Percentiles rank a stretch among this genome's conserved stretches.
phyloP scores from a whole-genome alignment of 1,284 basidiomycete species.

The Ganoderma leucocontextum region DNA sequence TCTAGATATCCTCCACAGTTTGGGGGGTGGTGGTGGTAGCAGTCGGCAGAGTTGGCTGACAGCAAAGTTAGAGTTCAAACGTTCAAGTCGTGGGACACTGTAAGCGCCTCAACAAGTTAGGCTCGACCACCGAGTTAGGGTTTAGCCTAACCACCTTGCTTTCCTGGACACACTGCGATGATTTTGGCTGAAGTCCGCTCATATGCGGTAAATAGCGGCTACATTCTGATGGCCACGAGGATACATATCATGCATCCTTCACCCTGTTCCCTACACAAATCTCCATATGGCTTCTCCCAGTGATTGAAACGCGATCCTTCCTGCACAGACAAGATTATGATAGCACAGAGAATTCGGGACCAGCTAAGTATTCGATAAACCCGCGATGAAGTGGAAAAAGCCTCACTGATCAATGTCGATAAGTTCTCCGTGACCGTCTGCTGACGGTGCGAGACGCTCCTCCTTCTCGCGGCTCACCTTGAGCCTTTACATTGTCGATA shows the following conservation, averaged over 20 bases:
- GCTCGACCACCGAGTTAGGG: not conserved
- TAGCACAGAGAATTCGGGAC: not conserved
- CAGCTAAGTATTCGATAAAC: not conserved
- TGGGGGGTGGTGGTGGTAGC: not conserved
- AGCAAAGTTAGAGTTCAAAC: not conserved
- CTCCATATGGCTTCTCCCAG: not conserved
- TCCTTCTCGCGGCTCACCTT: not conserved
- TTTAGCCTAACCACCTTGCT: not conserved
- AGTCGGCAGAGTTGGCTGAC: not conserved
- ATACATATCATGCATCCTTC: not conserved
- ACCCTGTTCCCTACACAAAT: not conserved
- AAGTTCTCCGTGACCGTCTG: not conserved
- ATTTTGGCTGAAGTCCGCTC: not conserved
- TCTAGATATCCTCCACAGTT: not conserved
- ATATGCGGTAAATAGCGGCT: not conserved
- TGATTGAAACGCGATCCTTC: not conserved
- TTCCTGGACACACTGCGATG: not conserved
- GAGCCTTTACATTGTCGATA: conserved; percentile 6
- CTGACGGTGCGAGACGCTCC: not conserved
- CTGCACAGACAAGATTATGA: not conserved
- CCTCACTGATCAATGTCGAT: not conserved
- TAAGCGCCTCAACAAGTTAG: conserved; percentile 1
- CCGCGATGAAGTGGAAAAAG: not conserved
- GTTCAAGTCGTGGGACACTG: not conserved
- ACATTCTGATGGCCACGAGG: not conserved